Conservation (phyloP, 1,284 basidiomycete species). For the Cutaneotrichosporon dermatis region DNA sequence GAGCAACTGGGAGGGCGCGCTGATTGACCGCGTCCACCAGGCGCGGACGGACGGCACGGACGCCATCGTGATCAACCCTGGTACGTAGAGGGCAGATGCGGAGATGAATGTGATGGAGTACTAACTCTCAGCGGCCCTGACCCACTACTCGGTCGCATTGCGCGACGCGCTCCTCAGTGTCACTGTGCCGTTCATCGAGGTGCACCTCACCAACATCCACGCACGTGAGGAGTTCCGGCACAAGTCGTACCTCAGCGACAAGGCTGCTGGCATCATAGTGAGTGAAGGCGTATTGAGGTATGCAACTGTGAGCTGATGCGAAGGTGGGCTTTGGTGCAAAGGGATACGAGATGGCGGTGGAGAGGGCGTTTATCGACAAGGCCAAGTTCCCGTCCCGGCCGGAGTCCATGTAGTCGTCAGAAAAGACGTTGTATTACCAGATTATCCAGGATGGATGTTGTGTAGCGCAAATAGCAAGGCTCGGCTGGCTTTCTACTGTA, state of each 20-base stretch:
- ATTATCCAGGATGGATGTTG: too few species aligned
- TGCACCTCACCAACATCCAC: conserved; percentile 45
- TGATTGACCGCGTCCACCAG: conserved; percentile 44
- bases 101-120: neutral
- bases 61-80: conserved; percentile 44
- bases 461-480: too few species aligned
- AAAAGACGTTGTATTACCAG: neutral
- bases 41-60: conserved; percentile 32
- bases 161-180: conserved; percentile 40
- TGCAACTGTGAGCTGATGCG: neutral
- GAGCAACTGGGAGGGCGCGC: conserved; percentile 43
- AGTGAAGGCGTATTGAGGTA: conserved; percentile 9
- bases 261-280: conserved; percentile 31
- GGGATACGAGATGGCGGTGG: conserved; percentile 22
- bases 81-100: conserved; percentile 4
- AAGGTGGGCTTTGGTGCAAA: conserved; percentile 24
- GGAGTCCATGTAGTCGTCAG: neutral
- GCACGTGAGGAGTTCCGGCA: conserved; percentile 45
- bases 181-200: conserved; percentile 44
- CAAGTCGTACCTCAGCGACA: conserved; percentile 42
- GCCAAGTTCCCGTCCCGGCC: conserved; percentile 23
- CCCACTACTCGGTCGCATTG: conserved; percentile 43
- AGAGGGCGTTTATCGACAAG: conserved; percentile 19
- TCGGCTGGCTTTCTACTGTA: too few species aligned
- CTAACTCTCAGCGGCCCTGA: conserved; percentile 19